Evolutionary conservation across 2,329 filamentous ascomycete genomes (phyloP), one percentile per base, ranked within the genome.

Genomic region (Aspergillus ochraceus): DNA sequence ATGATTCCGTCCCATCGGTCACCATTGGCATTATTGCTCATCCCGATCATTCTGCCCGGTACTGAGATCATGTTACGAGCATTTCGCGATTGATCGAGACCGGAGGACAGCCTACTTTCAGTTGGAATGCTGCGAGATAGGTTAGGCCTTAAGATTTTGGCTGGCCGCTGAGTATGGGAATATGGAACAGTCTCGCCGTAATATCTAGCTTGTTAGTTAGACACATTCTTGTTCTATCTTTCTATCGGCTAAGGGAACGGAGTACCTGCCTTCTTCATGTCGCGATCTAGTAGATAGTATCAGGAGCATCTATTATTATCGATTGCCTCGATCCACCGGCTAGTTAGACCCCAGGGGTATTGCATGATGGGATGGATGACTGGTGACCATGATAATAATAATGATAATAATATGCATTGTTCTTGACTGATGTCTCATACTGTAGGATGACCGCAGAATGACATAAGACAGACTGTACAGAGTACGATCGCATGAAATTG

Each of bases 301-400:
- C 49, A 58, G 57, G 55, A 58, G 55, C 52, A 55, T 32, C 47
- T 47, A 24, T 52, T 60, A 42, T 53, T 60, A 57, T 60, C 55
- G 49, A 55, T 49, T 55, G 36, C 24, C 42, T 45, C 30, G 57
- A 55, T 52, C 57, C 57, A 60, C 57, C 32, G 22, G 9, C 22
- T 22, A 55, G 9, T n/a, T 22, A 55, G 14, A 45, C 52, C 39
- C 32, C 19, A 24, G 45, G 36, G 36, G 36, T 42, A 14, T n/a
- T 17, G 36, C 17, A 42, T 42, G 36, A 42, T n/a, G 12, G 17
- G n/a, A n/a, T n/a, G 32, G 32, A 10, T 39, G 32, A 12, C 32
- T 39, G 11, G 32, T 39, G 32, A 17, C 12, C 36, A 6, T 26
- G 6, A 8, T 26, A 26, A 1, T 8, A 1, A 29, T 29, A 6